A percentile compares a stretch with the other conserved stretches of the same genome.
Conservation (phyloP, 805 yeast species). For the Alloascoidea africana region DNA sequence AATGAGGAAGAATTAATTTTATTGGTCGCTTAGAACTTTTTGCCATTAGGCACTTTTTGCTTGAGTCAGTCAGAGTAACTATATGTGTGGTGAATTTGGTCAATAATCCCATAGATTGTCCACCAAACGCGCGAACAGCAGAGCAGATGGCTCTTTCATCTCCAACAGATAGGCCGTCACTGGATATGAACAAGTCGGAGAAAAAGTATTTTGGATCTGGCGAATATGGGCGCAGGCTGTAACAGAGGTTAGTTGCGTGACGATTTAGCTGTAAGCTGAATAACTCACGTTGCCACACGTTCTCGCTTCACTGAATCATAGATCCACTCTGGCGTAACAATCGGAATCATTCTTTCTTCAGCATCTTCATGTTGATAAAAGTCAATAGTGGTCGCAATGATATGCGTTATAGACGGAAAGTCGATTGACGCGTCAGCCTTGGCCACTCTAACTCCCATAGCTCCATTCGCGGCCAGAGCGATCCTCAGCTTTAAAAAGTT, state of each 20-base stretch:
- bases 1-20: constrained; percentile 55
- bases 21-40: constrained; percentile 23
- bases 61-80: constrained; percentile 35
- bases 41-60: constrained; percentile 46
- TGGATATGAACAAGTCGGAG: constrained; percentile 46
- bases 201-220: constrained; percentile 60
- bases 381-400: constrained; percentile 34
- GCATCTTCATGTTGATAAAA: constrained; percentile 37
- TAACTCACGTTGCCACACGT: constrained; percentile 23
- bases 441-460: constrained; percentile 1
- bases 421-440: background rate
- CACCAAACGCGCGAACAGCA: constrained; percentile 65
- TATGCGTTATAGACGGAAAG: constrained; percentile 14
- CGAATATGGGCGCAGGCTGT: constrained; percentile 36
- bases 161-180: constrained; percentile 38
- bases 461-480: background rate
- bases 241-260: too few species aligned
- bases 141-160: constrained; percentile 55
- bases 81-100: constrained; percentile 70
- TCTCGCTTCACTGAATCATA: constrained; percentile 27
- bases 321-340: constrained; percentile 51
- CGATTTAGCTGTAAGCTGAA: too few species aligned
- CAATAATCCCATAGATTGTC: constrained; percentile 45
- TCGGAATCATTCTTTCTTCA: constrained; percentile 41
- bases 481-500: background rate